phyloP scores from a whole-genome alignment of 1,139 yeast species.

The Yamadazyma oceani region DNA sequence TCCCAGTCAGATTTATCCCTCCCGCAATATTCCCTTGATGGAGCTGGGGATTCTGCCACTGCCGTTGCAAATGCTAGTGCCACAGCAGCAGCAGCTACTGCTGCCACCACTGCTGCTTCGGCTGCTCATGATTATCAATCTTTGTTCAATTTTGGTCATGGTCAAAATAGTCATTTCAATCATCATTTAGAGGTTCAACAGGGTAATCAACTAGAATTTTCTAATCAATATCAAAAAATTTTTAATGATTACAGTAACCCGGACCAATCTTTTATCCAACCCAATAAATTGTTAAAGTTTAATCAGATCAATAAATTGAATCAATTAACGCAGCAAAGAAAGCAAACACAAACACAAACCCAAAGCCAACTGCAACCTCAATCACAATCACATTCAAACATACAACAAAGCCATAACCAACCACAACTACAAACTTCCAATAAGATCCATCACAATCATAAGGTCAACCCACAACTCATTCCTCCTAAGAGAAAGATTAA shows the following conservation, averaged over 20 bases:
- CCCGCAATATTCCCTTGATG: slow-evolving; percentile 1
- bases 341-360: slow-evolving; percentile 3
- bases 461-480: background rate
- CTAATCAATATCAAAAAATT: slow-evolving; percentile 12
- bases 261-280: slow-evolving; percentile 30
- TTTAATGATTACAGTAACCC: slow-evolving; percentile 43
- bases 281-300: slow-evolving; percentile 12
- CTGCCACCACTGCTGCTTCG: background rate
- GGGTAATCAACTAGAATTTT: slow-evolving; percentile 1
- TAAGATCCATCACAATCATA: background rate
- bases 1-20: slow-evolving; percentile 7
- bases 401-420: background rate
- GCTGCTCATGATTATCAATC: slow-evolving; percentile 1
- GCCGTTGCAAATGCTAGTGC: background rate
- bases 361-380: slow-evolving; percentile 7
- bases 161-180: slow-evolving; percentile 1
- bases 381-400: background rate
- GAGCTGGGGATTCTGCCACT: background rate
- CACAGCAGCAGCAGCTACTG: background rate
- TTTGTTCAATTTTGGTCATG: slow-evolving; percentile 2
- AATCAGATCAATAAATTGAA: background rate
- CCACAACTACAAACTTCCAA: background rate
- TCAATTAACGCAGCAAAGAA: background rate
- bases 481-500: slow-evolving; percentile 34
- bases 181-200: slow-evolving; percentile 2